phyloP scores from a whole-genome alignment of 495 filamentous ascomycete species.

The Rhizodiscina lignyota region DNA sequence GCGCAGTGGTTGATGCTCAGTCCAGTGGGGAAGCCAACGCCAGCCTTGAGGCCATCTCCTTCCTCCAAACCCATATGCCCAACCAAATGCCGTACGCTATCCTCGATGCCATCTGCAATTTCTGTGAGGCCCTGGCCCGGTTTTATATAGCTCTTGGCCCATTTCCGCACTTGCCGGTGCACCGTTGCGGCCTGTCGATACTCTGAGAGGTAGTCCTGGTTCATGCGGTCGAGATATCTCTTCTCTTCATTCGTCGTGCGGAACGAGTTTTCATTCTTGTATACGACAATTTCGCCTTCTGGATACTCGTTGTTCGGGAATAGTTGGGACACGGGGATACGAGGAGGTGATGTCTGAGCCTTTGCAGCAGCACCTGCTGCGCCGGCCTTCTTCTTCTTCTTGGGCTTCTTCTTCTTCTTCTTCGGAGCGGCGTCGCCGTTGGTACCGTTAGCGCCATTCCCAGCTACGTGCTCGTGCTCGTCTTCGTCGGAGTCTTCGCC shows the following conservation, averaged over 20 bases:
- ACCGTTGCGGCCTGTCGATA: constrained; percentile 46
- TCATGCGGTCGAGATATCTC: constrained; percentile 35
- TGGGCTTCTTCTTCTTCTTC: constrained; percentile 37
- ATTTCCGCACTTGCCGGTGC: constrained; percentile 44
- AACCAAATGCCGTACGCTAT: constrained; percentile 38
- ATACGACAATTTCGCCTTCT: constrained; percentile 32
- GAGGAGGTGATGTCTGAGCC: constrained; percentile 38
- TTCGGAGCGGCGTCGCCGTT: no score
- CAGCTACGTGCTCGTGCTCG: constrained; percentile 15
- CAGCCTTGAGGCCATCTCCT: constrained; percentile 37
- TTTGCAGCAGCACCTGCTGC: constrained; percentile 9
- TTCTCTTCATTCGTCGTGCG: constrained; percentile 44
- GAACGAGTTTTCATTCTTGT: constrained; percentile 33
- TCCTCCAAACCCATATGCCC: constrained; percentile 40
- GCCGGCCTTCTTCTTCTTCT: constrained; percentile 17
- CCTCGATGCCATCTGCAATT: constrained; percentile 44
- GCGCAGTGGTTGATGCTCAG: constrained; percentile 42
- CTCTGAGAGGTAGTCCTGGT: constrained; percentile 37
- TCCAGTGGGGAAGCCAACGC: constrained; percentile 48
- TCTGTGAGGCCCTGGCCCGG: constrained; percentile 41
- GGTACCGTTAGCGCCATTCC: no score
- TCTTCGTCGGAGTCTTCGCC: constrained; percentile 25
- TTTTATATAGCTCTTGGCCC: constrained; percentile 36
- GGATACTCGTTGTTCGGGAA: constrained; percentile 36
- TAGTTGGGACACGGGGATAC: constrained; percentile 32